Percentiles rank a stretch among this genome's conserved stretches.
phyloP scores from a whole-genome alignment of 257 asterid species.

The Gentiana dahurica region DNA sequence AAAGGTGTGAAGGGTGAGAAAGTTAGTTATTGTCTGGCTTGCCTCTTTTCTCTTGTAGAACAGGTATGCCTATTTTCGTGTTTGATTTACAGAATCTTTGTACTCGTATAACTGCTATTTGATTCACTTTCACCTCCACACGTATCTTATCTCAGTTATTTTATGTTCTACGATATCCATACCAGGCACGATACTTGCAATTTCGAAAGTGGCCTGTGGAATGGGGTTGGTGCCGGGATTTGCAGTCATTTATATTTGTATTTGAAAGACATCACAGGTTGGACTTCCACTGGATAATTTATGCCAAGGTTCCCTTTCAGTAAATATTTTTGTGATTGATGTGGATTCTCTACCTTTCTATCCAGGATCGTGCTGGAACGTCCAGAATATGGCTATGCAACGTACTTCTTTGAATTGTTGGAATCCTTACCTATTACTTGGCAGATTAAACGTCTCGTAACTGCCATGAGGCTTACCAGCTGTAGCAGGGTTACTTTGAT shows the following conservation, averaged over 20 bases:
- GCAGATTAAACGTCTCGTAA: slow-evolving; percentile 80
- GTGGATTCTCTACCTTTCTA: slow-evolving; percentile 11
- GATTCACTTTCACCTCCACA: background rate
- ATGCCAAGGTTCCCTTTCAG: slow-evolving; percentile 2
- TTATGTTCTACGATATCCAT: slow-evolving; percentile 4
- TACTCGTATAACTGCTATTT: background rate
- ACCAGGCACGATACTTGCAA: slow-evolving; percentile 60
- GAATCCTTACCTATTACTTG: slow-evolving; percentile 50
- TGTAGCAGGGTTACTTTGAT: slow-evolving; percentile 60
- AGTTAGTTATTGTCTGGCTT: slow-evolving; percentile 72
- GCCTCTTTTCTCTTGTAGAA: slow-evolving; percentile 84
- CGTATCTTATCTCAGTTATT: background rate
- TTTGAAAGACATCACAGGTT: slow-evolving; percentile 90
- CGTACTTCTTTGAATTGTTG: slow-evolving; percentile 77
- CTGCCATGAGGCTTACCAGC: slow-evolving; percentile 74
- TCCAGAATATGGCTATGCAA: slow-evolving; percentile 94
- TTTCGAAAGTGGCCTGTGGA: slow-evolving; percentile 88
- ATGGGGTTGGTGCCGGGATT: slow-evolving; percentile 99
- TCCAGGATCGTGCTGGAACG: slow-evolving; percentile 97
- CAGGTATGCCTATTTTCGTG: slow-evolving; percentile 41
- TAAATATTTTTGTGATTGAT: background rate
- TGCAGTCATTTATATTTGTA: slow-evolving; percentile 87
- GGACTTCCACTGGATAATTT: slow-evolving; percentile 2
- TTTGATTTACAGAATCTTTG: background rate
- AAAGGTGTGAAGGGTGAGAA: slow-evolving; percentile 47